These are phyloP conservation scores for Rhynchospora breviuscula DNA, from an alignment of 176 grass and related monocot genomes.

Conservation along the genomic window DNA sequence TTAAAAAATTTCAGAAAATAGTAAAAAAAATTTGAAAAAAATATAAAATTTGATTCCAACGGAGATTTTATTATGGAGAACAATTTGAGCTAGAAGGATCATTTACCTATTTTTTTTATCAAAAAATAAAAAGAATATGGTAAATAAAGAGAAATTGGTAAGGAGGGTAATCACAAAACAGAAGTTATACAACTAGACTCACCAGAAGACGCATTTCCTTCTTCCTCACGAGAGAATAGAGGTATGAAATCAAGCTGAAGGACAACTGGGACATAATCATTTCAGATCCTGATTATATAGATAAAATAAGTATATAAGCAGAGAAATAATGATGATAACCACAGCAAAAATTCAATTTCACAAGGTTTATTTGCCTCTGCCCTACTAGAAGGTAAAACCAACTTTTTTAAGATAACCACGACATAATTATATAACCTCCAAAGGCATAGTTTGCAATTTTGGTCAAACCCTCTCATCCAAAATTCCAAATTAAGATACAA, in stretches of 20 bases:
- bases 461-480: not conserved
- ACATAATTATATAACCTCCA: not conserved
- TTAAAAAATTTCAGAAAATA: too few species aligned
- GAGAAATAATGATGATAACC: not conserved
- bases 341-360: conserved; percentile 32
- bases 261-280: conserved; percentile 53
- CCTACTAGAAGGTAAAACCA: conserved; percentile 21
- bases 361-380: not conserved
- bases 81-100: conserved; percentile 36
- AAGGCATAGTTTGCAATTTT: not conserved
- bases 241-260: conserved; percentile 74
- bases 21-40: too few species aligned
- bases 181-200: conserved; percentile 29
- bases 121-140: not conserved
- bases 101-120: not conserved
- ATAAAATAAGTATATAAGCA: not conserved
- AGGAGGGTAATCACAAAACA: not conserved
- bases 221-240: conserved; percentile 75
- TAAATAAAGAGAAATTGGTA: not conserved
- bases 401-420: not conserved
- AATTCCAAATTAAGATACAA: not conserved
- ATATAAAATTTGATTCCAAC: too few species aligned
- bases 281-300: conserved; percentile 52
- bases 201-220: conserved; percentile 65
- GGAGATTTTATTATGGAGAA: too few species aligned